These are phyloP conservation scores for Millerago galiae DNA, from an alignment of 805 yeast species.

Conservation along the genomic window DNA sequence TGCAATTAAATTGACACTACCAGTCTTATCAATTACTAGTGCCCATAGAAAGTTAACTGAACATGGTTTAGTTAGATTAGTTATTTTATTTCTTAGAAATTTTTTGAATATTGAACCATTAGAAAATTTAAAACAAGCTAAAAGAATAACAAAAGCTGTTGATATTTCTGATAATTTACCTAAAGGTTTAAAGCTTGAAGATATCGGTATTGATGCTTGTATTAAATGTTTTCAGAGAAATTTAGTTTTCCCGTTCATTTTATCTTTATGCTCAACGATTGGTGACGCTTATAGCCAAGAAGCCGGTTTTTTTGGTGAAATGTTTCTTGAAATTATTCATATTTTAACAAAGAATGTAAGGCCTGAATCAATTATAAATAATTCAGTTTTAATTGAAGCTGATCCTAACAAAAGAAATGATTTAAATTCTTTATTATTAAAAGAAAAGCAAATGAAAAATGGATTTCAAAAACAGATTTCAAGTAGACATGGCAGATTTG, in stretches of 20 bases:
- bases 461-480: constrained; percentile 45
- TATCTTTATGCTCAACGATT: constrained; percentile 64
- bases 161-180: constrained; percentile 39
- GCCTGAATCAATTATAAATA: constrained; percentile 18
- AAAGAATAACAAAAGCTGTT: constrained; percentile 30
- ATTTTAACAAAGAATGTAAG: constrained; percentile 54
- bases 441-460: constrained; percentile 51
- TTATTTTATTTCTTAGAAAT: constrained; percentile 70
- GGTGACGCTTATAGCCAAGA: constrained; percentile 49
- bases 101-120: constrained; percentile 73
- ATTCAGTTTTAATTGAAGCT: neutral
- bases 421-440: constrained; percentile 40
- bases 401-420: neutral
- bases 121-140: constrained; percentile 38
- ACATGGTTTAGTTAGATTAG: constrained; percentile 63
- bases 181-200: constrained; percentile 51
- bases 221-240: constrained; percentile 56
- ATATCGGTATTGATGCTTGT: constrained; percentile 57
- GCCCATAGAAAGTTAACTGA: constrained; percentile 63
- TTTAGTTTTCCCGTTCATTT: constrained; percentile 63
- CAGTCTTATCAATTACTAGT: constrained; percentile 45
- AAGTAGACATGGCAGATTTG: constrained; percentile 86
- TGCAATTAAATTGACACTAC: constrained; percentile 59
- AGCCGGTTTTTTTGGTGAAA: constrained; percentile 49
- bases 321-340: constrained; percentile 65